These are phyloP conservation scores for Flueggea neowawraea DNA, from an alignment of 441 rosid species.

Conservation along the genomic window DNA sequence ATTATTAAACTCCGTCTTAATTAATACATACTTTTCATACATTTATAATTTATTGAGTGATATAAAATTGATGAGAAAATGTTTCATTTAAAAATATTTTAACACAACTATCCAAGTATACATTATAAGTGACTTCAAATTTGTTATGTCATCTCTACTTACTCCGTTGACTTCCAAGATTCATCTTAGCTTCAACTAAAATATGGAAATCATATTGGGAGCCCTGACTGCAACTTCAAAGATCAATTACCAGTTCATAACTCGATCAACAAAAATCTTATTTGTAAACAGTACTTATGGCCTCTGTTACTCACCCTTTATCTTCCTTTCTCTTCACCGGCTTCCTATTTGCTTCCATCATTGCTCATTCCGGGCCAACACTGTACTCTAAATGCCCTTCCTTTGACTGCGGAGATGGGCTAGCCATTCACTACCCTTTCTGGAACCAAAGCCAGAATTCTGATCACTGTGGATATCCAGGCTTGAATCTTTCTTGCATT, in stretches of 20 bases:
- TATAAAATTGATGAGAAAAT: no score
- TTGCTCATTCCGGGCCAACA: slow-evolving; percentile 1
- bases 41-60: no score
- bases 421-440: slow-evolving; percentile 23
- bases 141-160: slow-evolving; percentile 11
- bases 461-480: slow-evolving; percentile 30
- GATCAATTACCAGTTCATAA: background rate
- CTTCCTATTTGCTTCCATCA: slow-evolving; percentile 6
- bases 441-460: slow-evolving; percentile 16
- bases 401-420: slow-evolving; percentile 24
- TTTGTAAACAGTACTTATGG: no score
- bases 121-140: no score
- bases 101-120: no score
- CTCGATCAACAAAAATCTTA: no score
- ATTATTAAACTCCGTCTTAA: no score
- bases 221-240: background rate
- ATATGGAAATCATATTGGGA: background rate
- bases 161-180: slow-evolving; percentile 18
- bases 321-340: slow-evolving; percentile 1
- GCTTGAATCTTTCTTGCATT: slow-evolving; percentile 24
- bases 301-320: background rate
- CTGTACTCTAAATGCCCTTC: slow-evolving; percentile 11
- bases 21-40: no score
- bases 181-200: background rate
- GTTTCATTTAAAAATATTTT: no score